Percentiles rank a stretch among this genome's conserved stretches.
Evolutionary conservation across 257 asterid genomes (phyloP).

Genomic region (Thymus quinquecostatus): DNA sequence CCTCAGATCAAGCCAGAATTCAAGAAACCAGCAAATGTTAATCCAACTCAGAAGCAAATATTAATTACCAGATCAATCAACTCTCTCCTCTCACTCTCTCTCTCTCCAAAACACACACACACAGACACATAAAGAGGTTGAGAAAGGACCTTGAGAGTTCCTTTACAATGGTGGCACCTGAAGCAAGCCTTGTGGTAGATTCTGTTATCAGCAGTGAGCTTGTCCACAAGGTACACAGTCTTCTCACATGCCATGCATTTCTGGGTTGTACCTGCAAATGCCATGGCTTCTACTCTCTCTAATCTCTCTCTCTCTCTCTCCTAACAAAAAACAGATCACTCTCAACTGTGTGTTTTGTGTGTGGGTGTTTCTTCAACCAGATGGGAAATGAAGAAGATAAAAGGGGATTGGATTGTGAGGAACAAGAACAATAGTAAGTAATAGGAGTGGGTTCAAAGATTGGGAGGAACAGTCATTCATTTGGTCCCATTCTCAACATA

Average conservation of each 20-base stretch:
- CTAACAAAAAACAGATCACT: not conserved
- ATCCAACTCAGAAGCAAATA: not conserved
- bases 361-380: not conserved
- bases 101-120: not conserved
- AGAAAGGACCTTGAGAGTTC: conserved; percentile 80
- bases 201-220: conserved; percentile 88
- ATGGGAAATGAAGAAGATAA: conserved; percentile 35
- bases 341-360: conserved; percentile 18
- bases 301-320: not conserved
- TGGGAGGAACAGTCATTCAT: conserved; percentile 45
- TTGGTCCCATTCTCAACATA: conserved; percentile 44
- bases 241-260: conserved; percentile 96
- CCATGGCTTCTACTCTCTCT: conserved; percentile 45
- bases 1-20: conserved; percentile 1
- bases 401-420: conserved; percentile 25
- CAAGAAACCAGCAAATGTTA: not conserved
- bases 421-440: conserved; percentile 18
- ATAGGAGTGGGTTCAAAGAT: conserved; percentile 21
- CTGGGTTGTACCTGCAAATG: conserved; percentile 98
- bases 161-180: conserved; percentile 96
- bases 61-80: conserved; percentile 29
- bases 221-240: conserved; percentile 92
- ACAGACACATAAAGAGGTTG: not conserved
- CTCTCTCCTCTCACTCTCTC: not conserved
- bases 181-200: conserved; percentile 92